These are phyloP conservation scores for Vigna reflexopilosa DNA, from an alignment of 306 rosid genomes.

Conservation along the genomic window DNA sequence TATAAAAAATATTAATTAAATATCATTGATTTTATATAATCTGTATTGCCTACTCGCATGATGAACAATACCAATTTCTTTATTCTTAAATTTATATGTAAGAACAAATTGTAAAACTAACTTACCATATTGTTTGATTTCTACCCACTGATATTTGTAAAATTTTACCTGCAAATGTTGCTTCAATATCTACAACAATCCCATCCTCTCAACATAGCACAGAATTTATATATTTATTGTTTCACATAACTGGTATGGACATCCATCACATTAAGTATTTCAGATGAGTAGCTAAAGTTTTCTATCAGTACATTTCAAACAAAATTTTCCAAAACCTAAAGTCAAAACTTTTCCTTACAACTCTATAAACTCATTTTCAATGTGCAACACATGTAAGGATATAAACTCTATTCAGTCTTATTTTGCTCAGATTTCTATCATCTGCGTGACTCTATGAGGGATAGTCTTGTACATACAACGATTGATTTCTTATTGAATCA, in stretches of 20 bases:
- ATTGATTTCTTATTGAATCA: conserved; percentile 9
- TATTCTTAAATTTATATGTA: too few relatives aligned
- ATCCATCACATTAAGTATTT: conserved; percentile 19
- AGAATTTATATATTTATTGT: conserved; percentile 44
- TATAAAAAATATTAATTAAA: too few relatives aligned
- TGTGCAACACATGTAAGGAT: background rate
- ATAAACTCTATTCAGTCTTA: conserved; percentile 7
- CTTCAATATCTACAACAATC: conserved; percentile 5
- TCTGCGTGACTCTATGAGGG: conserved; percentile 8
- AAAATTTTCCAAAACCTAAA: background rate
- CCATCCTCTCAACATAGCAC: conserved; percentile 7
- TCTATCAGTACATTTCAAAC: background rate
- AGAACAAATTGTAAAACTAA: too few relatives aligned
- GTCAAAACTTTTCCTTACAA: background rate
- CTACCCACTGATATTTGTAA: too few relatives aligned
- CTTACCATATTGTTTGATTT: too few relatives aligned
- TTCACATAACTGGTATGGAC: conserved; percentile 30
- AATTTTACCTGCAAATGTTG: too few relatives aligned
- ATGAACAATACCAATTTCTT: too few relatives aligned
- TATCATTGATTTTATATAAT: too few relatives aligned
- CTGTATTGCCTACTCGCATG: too few relatives aligned
- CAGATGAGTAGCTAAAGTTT: background rate
- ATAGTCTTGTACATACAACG: background rate
- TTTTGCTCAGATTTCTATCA: background rate
- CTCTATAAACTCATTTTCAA: background rate